phyloP scores from a whole-genome alignment of 768 basidiomycete genomes.

The Mycena capillaripes region DNA sequence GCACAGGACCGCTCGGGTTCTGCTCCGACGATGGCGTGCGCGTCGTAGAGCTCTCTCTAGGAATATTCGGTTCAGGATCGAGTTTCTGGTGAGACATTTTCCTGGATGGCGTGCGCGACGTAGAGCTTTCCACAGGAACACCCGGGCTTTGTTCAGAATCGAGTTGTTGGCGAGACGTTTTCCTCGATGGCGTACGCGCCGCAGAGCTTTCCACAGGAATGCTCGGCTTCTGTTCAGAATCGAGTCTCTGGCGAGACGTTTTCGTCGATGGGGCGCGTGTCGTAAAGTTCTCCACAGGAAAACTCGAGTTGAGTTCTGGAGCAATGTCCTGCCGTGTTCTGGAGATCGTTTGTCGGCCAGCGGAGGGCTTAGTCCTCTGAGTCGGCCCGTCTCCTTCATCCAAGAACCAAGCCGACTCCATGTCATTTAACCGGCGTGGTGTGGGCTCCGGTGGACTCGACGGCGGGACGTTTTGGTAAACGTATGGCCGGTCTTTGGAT shows the following conservation, averaged over 20 bases:
- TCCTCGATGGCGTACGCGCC: background rate
- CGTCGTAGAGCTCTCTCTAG: background rate
- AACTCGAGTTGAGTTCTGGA: too few relatives aligned
- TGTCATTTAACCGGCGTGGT: background rate
- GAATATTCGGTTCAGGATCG: background rate
- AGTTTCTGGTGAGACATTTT: background rate
- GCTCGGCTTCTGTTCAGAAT: background rate
- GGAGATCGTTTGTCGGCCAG: too few relatives aligned
- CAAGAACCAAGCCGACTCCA: slow-evolving; percentile 23
- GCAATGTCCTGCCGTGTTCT: too few relatives aligned
- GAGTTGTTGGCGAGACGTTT: background rate
- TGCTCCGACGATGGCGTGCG: background rate
- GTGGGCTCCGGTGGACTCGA: slow-evolving; percentile 9
- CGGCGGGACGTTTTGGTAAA: slow-evolving; percentile 5
- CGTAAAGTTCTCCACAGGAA: background rate
- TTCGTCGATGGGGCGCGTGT: background rate
- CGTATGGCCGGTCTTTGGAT: slow-evolving; percentile 17
- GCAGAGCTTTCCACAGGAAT: background rate
- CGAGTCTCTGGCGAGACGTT: background rate
- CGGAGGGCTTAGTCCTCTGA: background rate
- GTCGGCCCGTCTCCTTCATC: background rate
- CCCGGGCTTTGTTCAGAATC: background rate
- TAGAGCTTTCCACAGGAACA: background rate
- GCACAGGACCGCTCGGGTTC: background rate
- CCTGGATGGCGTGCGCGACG: background rate